Percentiles rank a stretch among this genome's conserved stretches.
Evolutionary conservation across 1,139 yeast genomes (phyloP).

Genomic region (Candida labiduridarum): DNA sequence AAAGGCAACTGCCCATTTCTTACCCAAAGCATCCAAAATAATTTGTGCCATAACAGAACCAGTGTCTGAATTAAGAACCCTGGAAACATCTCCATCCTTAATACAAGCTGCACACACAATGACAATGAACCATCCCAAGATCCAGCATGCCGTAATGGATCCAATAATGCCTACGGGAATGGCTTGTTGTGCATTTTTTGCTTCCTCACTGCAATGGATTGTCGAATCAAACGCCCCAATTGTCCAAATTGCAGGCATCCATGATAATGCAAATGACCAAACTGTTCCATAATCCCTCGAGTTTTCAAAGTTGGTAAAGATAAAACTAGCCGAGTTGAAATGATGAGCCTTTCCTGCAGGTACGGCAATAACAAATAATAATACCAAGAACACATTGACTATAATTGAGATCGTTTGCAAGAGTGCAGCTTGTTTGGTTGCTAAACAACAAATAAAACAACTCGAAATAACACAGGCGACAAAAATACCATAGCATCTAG

Average conservation of each 20-base stretch:
- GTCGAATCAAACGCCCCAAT: constrained; percentile 73
- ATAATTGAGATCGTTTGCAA: constrained; percentile 63
- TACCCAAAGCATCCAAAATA: constrained; percentile 65
- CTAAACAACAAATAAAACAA: constrained; percentile 30
- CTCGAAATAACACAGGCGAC: constrained; percentile 35
- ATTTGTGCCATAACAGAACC: constrained; percentile 70
- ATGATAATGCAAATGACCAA: constrained; percentile 63
- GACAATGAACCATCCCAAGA: constrained; percentile 60
- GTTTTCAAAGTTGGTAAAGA: constrained; percentile 60
- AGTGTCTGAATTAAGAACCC: constrained; percentile 43
- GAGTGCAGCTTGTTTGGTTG: constrained; percentile 51
- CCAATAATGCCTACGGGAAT: constrained; percentile 64
- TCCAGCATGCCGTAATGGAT: constrained; percentile 56
- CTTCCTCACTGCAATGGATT: constrained; percentile 75
- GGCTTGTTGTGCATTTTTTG: constrained; percentile 61
- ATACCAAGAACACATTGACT: constrained; percentile 55
- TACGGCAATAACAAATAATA: constrained; percentile 65
- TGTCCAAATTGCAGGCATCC: constrained; percentile 71
- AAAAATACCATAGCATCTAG: constrained; percentile 37
- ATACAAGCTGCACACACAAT: constrained; percentile 60
- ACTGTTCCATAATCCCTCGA: constrained; percentile 62
- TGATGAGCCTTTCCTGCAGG: constrained; percentile 51
- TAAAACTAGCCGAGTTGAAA: constrained; percentile 39
- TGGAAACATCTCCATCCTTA: constrained; percentile 47
- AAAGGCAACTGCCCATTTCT: constrained; percentile 68